phyloP scores from a whole-genome alignment of 129 eudicot species.

The Mikania micrantha region DNA sequence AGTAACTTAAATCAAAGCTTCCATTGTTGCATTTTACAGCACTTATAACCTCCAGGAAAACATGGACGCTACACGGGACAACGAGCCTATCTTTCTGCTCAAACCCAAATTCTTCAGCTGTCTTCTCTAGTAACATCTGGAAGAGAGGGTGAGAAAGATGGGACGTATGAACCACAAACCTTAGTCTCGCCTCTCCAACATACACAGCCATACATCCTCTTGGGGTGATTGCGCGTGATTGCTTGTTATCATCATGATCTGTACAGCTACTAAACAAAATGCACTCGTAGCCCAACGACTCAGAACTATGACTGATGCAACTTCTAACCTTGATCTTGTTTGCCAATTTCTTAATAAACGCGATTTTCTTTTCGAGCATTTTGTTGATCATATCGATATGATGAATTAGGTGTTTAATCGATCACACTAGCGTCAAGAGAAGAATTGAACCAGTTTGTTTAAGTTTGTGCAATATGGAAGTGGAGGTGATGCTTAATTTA shows the following conservation, averaged over 20 bases:
- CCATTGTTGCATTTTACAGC: conserved; percentile 74
- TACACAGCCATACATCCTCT: conserved; percentile 64
- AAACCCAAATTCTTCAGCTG: conserved; percentile 56
- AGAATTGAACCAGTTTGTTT: not conserved
- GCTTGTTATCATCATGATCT: conserved; percentile 18
- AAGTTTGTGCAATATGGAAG: conserved; percentile 12
- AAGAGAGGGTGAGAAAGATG: conserved; percentile 88
- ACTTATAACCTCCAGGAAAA: conserved; percentile 55
- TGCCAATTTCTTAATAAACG: conserved; percentile 57
- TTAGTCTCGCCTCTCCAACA: conserved; percentile 64
- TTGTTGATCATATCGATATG: too few relatives aligned
- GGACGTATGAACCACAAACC: conserved; percentile 70
- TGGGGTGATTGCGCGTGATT: conserved; percentile 36
- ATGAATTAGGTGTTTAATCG: too few relatives aligned
- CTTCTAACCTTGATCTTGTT: conserved; percentile 40
- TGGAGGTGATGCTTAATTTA: conserved; percentile 1
- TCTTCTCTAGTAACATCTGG: conserved; percentile 76
- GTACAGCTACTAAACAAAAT: conserved; percentile 19
- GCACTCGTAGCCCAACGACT: conserved; percentile 22
- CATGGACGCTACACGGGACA: conserved; percentile 63
- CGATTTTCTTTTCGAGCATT: conserved; percentile 63
- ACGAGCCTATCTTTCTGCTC: conserved; percentile 55
- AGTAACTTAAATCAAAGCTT: conserved; percentile 59
- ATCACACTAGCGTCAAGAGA: conserved; percentile 13
- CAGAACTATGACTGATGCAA: not conserved